Evolutionary conservation across 2,329 filamentous ascomycete species (phyloP), one percentile per base, ranked within the genome.

Genomic region (Talaromyces sp.): DNA sequence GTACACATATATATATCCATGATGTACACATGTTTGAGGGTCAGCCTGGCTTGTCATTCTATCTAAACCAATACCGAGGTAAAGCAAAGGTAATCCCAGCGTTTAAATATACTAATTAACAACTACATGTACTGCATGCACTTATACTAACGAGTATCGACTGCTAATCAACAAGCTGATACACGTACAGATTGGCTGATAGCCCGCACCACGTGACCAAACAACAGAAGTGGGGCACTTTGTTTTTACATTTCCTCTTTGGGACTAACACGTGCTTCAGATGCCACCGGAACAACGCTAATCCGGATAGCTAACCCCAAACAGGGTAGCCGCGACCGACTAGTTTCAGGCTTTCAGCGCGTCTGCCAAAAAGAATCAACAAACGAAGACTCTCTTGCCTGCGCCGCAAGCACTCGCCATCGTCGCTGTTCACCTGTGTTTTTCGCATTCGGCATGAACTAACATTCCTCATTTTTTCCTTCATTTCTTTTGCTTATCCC

Each of bases 221-320:
- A 23, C 34, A 50, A 33, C 40, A 33, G 33, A 27, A 16, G 34
- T 23, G 33, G 56, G 57, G 57, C 28, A 30, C 9, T 65, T 69
- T 75, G 73, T 75, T 75, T 71, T 64, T 64, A 60, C 61, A 68
- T 72, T 76, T 63, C 73, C 68, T 40, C 9, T 69, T 74, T 56
- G 1, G 65, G 70, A 5, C 18, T 16, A 27, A 9, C 47, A 63
- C 54, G 42, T 44, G 44, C 54, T 36, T 65, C 63, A 66, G 65
- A 64, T 66, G 61, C 65, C 33, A 12, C 52, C 28, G 70, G 71
- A 70, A 67, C 12, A 74, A 71, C 28, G 23, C 64, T 66, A 61
- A 63, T 70, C 70, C 72, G 71, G 56, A 33, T 64, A 66, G 65
- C 65, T 63, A 67, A 50, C 33, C 56, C 27, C 62, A 50, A 62